phyloP scores from a whole-genome alignment of 2,329 filamentous ascomycete species.

The Drechmeria coniospora region DNA sequence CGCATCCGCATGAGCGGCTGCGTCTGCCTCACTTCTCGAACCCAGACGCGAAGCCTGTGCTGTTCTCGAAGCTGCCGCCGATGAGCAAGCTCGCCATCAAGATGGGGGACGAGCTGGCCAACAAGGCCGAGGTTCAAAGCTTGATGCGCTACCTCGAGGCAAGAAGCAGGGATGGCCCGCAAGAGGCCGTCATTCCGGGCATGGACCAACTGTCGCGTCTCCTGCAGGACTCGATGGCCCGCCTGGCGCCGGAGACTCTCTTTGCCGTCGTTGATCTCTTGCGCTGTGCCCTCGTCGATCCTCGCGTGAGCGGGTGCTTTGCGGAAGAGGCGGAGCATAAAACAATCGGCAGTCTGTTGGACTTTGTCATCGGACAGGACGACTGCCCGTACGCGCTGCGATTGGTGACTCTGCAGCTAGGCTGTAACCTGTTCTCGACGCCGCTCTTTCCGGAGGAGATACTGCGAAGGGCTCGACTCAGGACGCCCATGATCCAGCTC shows the following conservation, averaged over 20 bases:
- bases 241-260: constrained; percentile 46
- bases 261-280: constrained; percentile 82
- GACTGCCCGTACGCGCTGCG: constrained; percentile 66
- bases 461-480: constrained; percentile 33
- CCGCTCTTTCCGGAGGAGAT: constrained; percentile 54
- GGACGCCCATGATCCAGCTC: constrained; percentile 47
- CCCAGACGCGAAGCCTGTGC: constrained; percentile 47
- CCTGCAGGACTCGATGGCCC: constrained; percentile 36
- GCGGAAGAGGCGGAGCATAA: constrained; percentile 56
- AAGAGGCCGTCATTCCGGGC: constrained; percentile 56
- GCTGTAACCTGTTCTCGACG: constrained; percentile 72
- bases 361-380: constrained; percentile 38
- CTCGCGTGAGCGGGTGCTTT: constrained; percentile 66
- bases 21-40: constrained; percentile 55
- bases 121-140: constrained; percentile 42
- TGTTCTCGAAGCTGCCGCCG: constrained; percentile 67
- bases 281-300: constrained; percentile 60
- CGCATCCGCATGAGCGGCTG: constrained; percentile 61
- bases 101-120: constrained; percentile 44
- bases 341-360: constrained; percentile 47
- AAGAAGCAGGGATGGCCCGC: constrained; percentile 39
- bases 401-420: constrained; percentile 68
- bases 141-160: constrained; percentile 58
- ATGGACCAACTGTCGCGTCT: constrained; percentile 49
- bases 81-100: constrained; percentile 69